Conservation (phyloP, 2,329 filamentous ascomycete species). For the Gaeumannomyces sp. region DNA sequence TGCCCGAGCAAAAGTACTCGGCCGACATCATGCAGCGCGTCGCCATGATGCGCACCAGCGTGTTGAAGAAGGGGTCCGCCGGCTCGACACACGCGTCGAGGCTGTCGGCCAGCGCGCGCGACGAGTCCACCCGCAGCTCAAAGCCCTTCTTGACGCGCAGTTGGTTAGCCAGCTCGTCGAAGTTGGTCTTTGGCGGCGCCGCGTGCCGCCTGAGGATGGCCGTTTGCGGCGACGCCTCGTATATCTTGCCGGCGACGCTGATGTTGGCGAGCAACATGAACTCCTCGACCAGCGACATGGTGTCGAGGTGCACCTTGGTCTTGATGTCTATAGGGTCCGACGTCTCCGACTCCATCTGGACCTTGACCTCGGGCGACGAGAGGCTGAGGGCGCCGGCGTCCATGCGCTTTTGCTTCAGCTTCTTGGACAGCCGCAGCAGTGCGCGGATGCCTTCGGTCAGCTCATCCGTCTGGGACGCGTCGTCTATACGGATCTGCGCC, state of each 20-base stretch:
- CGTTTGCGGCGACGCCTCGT: conserved; percentile 88
- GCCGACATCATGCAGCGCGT: conserved; percentile 99
- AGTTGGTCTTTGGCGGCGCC: conserved; percentile 90
- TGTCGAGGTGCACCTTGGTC: conserved; percentile 88
- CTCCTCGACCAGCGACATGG: conserved; percentile 95
- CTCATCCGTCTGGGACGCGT: conserved; percentile 78
- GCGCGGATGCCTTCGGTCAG: conserved; percentile 85
- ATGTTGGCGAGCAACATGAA: conserved; percentile 99
- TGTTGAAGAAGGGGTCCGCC: conserved; percentile 93
- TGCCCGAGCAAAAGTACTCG: conserved; percentile 95
- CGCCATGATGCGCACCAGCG: conserved; percentile 91
- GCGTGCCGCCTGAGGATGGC: conserved; percentile 89
- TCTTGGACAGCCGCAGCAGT: conserved; percentile 82
- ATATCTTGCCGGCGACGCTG: conserved; percentile 84
- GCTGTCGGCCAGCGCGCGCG: conserved; percentile 87
- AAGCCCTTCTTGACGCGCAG: conserved; percentile 80
- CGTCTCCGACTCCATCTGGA: conserved; percentile 91
- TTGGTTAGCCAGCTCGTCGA: conserved; percentile 88
- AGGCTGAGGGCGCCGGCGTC: conserved; percentile 91
- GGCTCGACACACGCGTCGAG: conserved; percentile 78
- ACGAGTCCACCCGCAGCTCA: conserved; percentile 77
- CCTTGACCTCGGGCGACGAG: conserved; percentile 95
- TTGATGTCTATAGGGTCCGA: conserved; percentile 95
- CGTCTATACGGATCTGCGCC: conserved; percentile 90
- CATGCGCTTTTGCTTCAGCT: conserved; percentile 91